Conservation (phyloP, 805 yeast genomes). For the Candida sakaeoensis region DNA sequence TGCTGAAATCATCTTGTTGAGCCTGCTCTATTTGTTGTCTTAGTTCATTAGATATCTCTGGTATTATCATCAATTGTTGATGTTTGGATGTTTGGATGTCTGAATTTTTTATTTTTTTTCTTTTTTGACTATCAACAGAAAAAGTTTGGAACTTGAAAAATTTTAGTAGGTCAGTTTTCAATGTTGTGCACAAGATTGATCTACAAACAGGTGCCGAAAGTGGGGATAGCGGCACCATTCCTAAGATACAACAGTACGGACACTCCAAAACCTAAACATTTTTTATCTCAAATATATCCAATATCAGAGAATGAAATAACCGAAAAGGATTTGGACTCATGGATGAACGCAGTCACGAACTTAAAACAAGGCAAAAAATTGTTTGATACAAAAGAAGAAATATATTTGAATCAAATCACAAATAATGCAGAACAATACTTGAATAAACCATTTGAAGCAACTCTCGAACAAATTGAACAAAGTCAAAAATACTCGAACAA, state of each 20-base stretch:
- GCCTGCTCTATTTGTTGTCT: not conserved
- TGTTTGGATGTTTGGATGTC: constrained; percentile 1
- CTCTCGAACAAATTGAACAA: constrained; percentile 61
- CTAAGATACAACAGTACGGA: constrained; percentile 7
- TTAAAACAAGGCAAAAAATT: constrained; percentile 31
- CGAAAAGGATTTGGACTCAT: constrained; percentile 42
- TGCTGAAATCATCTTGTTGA: constrained; percentile 2
- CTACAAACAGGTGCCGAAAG: constrained; percentile 1
- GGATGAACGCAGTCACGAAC: constrained; percentile 43
- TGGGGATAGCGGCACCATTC: no score
- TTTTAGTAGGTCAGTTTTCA: no score
- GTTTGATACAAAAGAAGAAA: constrained; percentile 31
- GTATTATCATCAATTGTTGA: not conserved
- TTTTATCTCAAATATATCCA: constrained; percentile 37
- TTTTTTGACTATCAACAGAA: not conserved
- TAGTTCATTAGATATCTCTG: not conserved
- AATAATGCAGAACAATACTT: constrained; percentile 34
- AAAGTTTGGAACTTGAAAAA: not conserved
- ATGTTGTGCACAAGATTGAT: not conserved
- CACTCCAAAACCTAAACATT: constrained; percentile 6
- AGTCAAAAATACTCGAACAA: constrained; percentile 44
- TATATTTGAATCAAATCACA: constrained; percentile 33
- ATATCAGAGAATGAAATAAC: constrained; percentile 33
- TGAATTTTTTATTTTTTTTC: not conserved
- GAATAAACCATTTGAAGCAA: constrained; percentile 49